phyloP scores from a whole-genome alignment of 495 filamentous ascomycete genomes.

The Talaromyces liani region DNA sequence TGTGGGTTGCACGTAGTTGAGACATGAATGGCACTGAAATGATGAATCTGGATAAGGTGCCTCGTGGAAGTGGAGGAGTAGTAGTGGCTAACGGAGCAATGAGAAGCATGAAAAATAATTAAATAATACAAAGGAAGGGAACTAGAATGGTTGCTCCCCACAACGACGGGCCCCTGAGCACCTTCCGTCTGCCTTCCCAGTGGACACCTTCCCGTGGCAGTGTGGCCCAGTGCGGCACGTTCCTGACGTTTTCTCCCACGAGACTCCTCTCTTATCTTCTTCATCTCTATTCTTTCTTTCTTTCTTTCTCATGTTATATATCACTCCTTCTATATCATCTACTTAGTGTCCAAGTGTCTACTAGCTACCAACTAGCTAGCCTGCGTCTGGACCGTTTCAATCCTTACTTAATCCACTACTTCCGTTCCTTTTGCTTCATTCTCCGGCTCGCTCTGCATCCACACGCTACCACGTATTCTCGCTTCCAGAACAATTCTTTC shows the following conservation, averaged over 20 bases:
- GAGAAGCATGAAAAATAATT: neutral
- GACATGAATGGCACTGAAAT: too few relatives aligned
- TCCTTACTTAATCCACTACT: neutral
- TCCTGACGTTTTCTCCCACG: slow-evolving; percentile 10
- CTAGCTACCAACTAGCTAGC: slow-evolving; percentile 1
- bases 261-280: slow-evolving; percentile 7
- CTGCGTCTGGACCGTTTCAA: neutral
- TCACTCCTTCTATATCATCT: slow-evolving; percentile 4
- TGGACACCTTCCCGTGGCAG: neutral
- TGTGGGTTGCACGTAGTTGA: neutral
- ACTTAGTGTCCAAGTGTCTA: neutral
- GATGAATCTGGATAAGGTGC: neutral
- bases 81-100: neutral
- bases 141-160: neutral
- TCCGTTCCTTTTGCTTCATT: neutral
- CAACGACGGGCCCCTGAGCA: too few relatives aligned
- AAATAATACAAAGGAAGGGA: neutral
- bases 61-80: neutral
- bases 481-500: neutral
- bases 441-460: neutral
- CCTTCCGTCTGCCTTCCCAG: neutral
- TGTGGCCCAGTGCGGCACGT: neutral
- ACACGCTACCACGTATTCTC: neutral
- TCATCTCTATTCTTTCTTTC: slow-evolving; percentile 3
- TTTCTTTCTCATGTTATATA: slow-evolving; percentile 1